Base-by-base conservation (phyloP, 805 yeast species). In the Zygotorulaspora florentina region DNA sequence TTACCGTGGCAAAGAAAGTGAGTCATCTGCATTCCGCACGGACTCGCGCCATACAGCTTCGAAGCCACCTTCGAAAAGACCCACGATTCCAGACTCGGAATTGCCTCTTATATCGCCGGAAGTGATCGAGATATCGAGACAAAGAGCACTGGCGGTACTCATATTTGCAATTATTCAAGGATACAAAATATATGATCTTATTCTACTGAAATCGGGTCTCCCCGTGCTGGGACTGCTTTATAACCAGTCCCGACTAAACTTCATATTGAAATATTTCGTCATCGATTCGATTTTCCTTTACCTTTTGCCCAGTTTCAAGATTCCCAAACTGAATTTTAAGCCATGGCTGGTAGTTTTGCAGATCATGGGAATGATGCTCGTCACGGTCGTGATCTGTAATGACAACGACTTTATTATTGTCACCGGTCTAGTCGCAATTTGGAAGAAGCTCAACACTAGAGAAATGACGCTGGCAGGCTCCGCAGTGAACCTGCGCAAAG, bases 131-230 rank as follows among this genome's bases (percentile, higher is more conserved):
- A 77, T 78, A 5, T 87, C 87, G 2, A 79, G 86, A 11, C 99
- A 91, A 64, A 71, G 96, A 49, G 64, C 80, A 29, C 74, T 87
- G 45, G 74, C 81, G 2, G 62, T 82, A n/a, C 76, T 87, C 1
- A 50, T 86, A 9, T 87, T 88, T 59, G 69, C 77, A 2, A 71
- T 85, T 28, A 72, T 91, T n/a, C 97, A 90, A 64, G 78, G 87
- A n/a, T 85, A 85, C 78, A 91, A 93, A 61, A 46, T 87, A 1
- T 86, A 85, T 55, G 95, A 87, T 60, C 65, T 86, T 35, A 66
- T 82, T 28, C 62, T 80, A 17, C 66, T 86, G 46, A 81, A 81
- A 55, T 72, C 77, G 20, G 75, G 72, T 13, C 46, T 53, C 30
- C 64, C 61, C 12, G 58, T 54, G 42, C 52, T 68, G 0, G 61